Evolutionary conservation across 495 filamentous ascomycete genomes (phyloP).

Genomic region (Articulospora tetracladia): DNA sequence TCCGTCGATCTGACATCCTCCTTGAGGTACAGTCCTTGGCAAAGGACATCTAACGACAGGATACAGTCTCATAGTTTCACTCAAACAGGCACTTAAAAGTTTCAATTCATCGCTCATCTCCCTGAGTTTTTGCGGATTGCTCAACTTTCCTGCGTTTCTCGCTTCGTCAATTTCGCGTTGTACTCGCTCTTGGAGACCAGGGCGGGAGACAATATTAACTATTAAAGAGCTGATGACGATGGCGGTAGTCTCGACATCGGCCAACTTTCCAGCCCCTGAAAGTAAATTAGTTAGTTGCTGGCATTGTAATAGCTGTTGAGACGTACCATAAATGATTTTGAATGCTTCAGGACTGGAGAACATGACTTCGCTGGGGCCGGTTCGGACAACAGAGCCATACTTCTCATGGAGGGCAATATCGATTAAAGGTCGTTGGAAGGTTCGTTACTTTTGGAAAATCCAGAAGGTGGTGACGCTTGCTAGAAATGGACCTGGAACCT

Average conservation of each 20-base stretch:
- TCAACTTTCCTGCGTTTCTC: constrained; percentile 6
- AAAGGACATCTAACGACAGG: constrained; percentile 5
- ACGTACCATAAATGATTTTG: constrained; percentile 11
- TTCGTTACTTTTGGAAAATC: constrained; percentile 35
- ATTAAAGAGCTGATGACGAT: constrained; percentile 38
- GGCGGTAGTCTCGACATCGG: constrained; percentile 44
- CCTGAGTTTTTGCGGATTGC: constrained; percentile 1
- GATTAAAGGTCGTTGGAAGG: constrained; percentile 37
- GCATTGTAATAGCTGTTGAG: not conserved
- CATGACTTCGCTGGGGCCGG: constrained; percentile 52
- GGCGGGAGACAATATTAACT: constrained; percentile 29
- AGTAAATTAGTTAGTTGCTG: no score
- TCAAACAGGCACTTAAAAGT: constrained; percentile 12
- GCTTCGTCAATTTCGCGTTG: constrained; percentile 26
- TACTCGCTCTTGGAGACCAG: constrained; percentile 20
- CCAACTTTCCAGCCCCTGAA: no score
- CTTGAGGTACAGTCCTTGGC: constrained; percentile 5
- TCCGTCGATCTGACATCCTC: constrained; percentile 8
- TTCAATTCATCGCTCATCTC: constrained; percentile 4
- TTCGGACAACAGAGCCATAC: constrained; percentile 53
- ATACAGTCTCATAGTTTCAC: constrained; percentile 15
- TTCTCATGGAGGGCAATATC: constrained; percentile 45
- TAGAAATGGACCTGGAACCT: constrained; percentile 46
- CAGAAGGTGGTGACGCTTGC: constrained; percentile 45
- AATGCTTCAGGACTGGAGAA: constrained; percentile 44